phyloP scores from a whole-genome alignment of 2,329 filamentous ascomycete genomes.

The Allantophomopsis lycopodina region DNA sequence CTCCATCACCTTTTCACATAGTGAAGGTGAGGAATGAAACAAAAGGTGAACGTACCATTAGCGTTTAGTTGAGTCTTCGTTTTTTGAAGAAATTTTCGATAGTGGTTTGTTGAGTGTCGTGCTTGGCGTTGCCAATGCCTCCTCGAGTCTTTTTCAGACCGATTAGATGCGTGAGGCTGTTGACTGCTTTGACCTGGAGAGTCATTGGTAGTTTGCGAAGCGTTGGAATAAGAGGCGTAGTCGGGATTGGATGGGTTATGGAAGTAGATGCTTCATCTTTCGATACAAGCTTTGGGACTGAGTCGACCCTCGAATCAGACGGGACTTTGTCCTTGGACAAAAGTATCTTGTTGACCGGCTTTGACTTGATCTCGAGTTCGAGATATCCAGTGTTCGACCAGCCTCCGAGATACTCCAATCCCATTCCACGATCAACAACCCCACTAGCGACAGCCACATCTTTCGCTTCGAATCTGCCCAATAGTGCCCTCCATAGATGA shows the following conservation, averaged over 20 bases:
- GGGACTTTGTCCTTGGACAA: neutral
- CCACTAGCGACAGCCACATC: conserved; percentile 23
- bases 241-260: neutral
- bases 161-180: conserved; percentile 57
- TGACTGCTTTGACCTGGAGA: conserved; percentile 44
- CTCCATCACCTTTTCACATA: conserved; percentile 42
- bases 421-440: conserved; percentile 20
- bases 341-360: neutral
- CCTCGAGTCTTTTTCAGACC: conserved; percentile 68
- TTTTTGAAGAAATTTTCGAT: conserved; percentile 69
- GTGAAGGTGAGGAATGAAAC: conserved; percentile 7
- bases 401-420: conserved; percentile 37
- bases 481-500: conserved; percentile 49
- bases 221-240: conserved; percentile 1
- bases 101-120: conserved; percentile 63
- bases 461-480: conserved; percentile 32
- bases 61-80: conserved; percentile 18
- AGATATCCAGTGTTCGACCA: conserved; percentile 55
- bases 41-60: conserved; percentile 23
- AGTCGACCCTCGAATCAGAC: neutral
- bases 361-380: conserved; percentile 13
- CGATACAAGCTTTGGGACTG: neutral
- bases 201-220: conserved; percentile 22
- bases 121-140: conserved; percentile 65
- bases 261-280: neutral